Conservation (phyloP, 192 early-diverging fungal genomes). For the Linnemannia hyalina region DNA sequence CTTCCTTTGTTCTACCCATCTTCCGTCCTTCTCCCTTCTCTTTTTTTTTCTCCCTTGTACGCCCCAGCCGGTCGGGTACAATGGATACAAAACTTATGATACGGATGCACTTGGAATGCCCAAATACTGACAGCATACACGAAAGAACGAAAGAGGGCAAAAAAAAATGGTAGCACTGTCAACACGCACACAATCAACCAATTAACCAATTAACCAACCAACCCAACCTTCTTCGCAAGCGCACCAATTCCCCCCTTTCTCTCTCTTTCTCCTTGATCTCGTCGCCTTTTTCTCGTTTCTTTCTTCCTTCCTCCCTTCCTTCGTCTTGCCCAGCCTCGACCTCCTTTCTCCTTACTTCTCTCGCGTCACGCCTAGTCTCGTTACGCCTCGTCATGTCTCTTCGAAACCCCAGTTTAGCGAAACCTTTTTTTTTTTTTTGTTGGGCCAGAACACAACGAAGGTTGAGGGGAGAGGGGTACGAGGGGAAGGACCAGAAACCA, state of each 20-base stretch:
- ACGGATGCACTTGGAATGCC: too few relatives aligned
- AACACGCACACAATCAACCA: not conserved
- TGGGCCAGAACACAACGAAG: not conserved
- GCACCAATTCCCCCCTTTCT: not conserved
- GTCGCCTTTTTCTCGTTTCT: not conserved
- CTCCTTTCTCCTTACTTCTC: not conserved
- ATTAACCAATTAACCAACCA: not conserved
- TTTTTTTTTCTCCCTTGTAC: not conserved
- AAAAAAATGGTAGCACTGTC: not conserved
- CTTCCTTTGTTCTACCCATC: not conserved
- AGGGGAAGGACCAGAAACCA: not conserved
- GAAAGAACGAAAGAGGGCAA: too few relatives aligned
- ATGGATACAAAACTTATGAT: too few relatives aligned
- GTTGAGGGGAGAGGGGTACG: not conserved
- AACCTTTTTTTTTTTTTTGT: not conserved
- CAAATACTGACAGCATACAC: too few relatives aligned
- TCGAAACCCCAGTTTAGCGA: not conserved
- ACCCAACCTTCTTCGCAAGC: conserved; percentile 1
- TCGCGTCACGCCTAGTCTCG: not conserved
- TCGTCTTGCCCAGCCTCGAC: not conserved
- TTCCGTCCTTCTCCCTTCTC: not conserved
- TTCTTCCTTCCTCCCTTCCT: not conserved
- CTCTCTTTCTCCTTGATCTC: not conserved
- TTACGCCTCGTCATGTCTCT: not conserved
- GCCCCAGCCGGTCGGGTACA: too few relatives aligned